Percentiles rank a stretch among this genome's conserved stretches.
Conservation (phyloP, 768 basidiomycete genomes). For the Boletus patriciae region DNA sequence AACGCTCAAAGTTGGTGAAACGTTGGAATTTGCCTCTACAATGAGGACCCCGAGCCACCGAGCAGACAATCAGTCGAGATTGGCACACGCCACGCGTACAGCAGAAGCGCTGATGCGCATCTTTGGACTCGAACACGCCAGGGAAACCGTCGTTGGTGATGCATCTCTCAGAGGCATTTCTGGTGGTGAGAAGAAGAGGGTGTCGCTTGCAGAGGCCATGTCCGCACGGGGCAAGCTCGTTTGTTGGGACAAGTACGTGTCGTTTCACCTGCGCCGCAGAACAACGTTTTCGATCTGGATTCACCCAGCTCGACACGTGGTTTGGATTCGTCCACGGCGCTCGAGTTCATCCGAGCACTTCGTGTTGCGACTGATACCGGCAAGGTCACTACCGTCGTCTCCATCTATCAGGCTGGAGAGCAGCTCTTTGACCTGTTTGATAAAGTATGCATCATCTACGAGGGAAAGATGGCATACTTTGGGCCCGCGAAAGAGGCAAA, state of each 20-base stretch:
- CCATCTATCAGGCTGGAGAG: constrained; percentile 84
- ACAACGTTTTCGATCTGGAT: not conserved
- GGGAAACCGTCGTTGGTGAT: constrained; percentile 75
- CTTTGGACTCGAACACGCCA: constrained; percentile 74
- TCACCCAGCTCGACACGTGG: constrained; percentile 59
- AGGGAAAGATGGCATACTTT: constrained; percentile 11
- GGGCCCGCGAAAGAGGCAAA: constrained; percentile 2
- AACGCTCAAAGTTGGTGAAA: constrained; percentile 46
- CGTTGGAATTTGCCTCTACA: constrained; percentile 52
- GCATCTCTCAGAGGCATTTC: constrained; percentile 71
- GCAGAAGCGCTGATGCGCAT: constrained; percentile 59
- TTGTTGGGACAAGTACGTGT: constrained; percentile 74
- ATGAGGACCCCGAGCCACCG: constrained; percentile 45
- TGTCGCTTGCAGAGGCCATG: constrained; percentile 74
- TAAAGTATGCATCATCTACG: constrained; percentile 31
- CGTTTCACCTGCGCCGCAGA: not conserved
- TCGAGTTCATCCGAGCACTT: constrained; percentile 69
- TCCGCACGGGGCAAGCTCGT: constrained; percentile 60
- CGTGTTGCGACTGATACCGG: constrained; percentile 61
- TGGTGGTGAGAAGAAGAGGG: constrained; percentile 80
- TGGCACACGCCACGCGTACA: constrained; percentile 25
- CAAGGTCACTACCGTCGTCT: constrained; percentile 64
- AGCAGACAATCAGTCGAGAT: constrained; percentile 17
- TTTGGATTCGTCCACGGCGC: constrained; percentile 66
- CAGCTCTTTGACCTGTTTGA: constrained; percentile 63